Base-by-base conservation (phyloP, 139 green algal genomes). In the Micromonas commoda region DNA sequence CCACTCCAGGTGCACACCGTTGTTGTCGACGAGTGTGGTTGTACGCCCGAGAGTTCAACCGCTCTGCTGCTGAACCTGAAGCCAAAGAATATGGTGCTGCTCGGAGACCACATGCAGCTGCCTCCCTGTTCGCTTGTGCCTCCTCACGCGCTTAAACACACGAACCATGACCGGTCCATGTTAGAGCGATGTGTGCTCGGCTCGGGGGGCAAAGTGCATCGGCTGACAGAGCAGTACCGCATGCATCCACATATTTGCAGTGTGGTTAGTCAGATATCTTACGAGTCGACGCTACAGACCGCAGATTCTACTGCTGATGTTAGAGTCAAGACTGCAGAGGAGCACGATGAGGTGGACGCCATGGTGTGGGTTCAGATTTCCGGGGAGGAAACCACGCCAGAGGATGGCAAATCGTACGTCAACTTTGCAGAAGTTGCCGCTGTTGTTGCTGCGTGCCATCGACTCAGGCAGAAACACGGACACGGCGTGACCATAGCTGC, bases 21-120 rank as follows among this genome's bases (percentile, higher is more conserved):
- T 9, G 33, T 75, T 13, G 33, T 75, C 9, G 67, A 75, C 67
- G 67, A 75, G 67, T 75, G 67, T 23, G 67, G 67, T 5, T 75
- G 67, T 23, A 75, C 67, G 32, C 67, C 67, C 9, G 67, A 75
- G 67, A 60, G 32, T 20, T 61, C 33, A 16, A 32, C 28, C 24
- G 67, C 67, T 16, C 67, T 75, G 24, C 31, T 75, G 9, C 67
- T 75, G 24, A 28, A 32, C 24, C 67, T 75, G 9, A 16, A 23
- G 9, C 67, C 67, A 9, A 28, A 32, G 23, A 75, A 75, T 23
- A 19, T 75, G 23, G 33, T 75, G 13, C 67, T 75, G 9, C 23
- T 75, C 67, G 67, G 67, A 9, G 67, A 75, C 19, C 67, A 75
- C 67, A 75, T n/a, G 67, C 67, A 75, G 67, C 67, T 75, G 67